Base-by-base conservation (phyloP, 306 rosid species). In the Astragalus glycyphyllos region DNA sequence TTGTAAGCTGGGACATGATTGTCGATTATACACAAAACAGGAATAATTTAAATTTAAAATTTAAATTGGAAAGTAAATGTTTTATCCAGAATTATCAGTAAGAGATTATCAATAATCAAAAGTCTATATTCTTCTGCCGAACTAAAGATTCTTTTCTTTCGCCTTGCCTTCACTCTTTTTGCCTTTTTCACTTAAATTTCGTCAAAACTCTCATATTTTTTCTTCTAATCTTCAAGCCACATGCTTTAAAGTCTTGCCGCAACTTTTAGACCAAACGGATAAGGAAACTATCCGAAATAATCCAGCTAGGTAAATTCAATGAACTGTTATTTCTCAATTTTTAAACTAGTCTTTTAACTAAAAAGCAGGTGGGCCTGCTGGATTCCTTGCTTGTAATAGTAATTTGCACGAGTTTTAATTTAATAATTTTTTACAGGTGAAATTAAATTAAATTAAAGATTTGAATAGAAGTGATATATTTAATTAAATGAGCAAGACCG, bases 401-500 rank as follows among this genome's bases (percentile, higher is more conserved):
- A 42, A 58, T 26, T 61, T 59, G 51, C 56, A 41, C 29, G 26
- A 58, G 58, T 45, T 55, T 35, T 35, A 34, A 13, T 55, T 35
- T 35, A 34, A 20, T 40, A n/a, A 20, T 37, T 50, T 20, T 13
- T 5, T n/a, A 6, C 11, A 4, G 41, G 13, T 4, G 1, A 58
- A 64, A 29, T 31, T 6, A 69, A 61, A 78, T 1, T 4, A 23
- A 59, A 68, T 4, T 51, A 31, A 34, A 6, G 11, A 26, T 26
- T 16, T 20, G 23, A 20, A 20, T 20, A 0, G 23, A 20, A 20
- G 23, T 20, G 23, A 20, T 20, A 20, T 20, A 20, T 20, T 50
- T 5, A 35, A 68, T 65, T 55, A 38, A 74, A 62, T 54, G 67
- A 29, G 50, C 20, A 35, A 15, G 20, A 14, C 35, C 26, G 41